A percentile compares a stretch with the other conserved stretches of the same genome.
These are phyloP conservation scores for Pythium biforme DNA, from an alignment of 352 stramenopile genomes.

Conservation along the genomic window DNA sequence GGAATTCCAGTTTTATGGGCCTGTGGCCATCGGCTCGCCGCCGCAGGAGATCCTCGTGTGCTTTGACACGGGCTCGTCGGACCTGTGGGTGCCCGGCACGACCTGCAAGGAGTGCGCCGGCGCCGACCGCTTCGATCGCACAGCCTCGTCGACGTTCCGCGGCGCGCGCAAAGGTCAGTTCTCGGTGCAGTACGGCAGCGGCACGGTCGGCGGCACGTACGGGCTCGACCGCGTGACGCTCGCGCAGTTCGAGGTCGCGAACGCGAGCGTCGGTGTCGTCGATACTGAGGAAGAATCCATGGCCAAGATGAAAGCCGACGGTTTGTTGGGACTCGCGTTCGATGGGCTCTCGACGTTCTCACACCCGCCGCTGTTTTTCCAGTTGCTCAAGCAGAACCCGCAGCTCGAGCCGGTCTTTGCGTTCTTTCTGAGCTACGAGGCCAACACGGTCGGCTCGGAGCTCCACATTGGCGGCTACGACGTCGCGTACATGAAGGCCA, in stretches of 20 bases:
- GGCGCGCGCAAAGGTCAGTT: constrained; percentile 43
- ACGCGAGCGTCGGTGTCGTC: constrained; percentile 64
- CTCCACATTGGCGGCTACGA: constrained; percentile 76
- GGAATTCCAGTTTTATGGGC: constrained; percentile 84
- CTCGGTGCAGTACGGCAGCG: constrained; percentile 73
- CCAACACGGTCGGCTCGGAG: constrained; percentile 69
- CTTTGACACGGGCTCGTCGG: constrained; percentile 82
- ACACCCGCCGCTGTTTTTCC: constrained; percentile 69
- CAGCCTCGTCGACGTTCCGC: constrained; percentile 47
- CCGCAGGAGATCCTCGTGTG: constrained; percentile 73
- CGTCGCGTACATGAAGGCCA: constrained; percentile 39
- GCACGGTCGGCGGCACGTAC: constrained; percentile 61
- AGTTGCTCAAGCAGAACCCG: constrained; percentile 59
- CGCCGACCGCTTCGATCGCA: constrained; percentile 46
- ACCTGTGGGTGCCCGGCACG: constrained; percentile 70
- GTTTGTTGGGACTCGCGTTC: constrained; percentile 96
- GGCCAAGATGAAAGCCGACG: constrained; percentile 89
- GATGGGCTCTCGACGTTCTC: constrained; percentile 88
- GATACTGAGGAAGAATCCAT: constrained; percentile 68
- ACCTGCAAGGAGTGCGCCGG: constrained; percentile 61
- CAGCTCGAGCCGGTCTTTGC: constrained; percentile 88
- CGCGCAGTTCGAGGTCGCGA: constrained; percentile 40
- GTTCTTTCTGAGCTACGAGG: constrained; percentile 94
- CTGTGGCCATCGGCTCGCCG: constrained; percentile 58
- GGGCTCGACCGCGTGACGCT: constrained; percentile 58